Conservation (phyloP, 306 rosid genomes). For the Mimosa bimucronata region DNA sequence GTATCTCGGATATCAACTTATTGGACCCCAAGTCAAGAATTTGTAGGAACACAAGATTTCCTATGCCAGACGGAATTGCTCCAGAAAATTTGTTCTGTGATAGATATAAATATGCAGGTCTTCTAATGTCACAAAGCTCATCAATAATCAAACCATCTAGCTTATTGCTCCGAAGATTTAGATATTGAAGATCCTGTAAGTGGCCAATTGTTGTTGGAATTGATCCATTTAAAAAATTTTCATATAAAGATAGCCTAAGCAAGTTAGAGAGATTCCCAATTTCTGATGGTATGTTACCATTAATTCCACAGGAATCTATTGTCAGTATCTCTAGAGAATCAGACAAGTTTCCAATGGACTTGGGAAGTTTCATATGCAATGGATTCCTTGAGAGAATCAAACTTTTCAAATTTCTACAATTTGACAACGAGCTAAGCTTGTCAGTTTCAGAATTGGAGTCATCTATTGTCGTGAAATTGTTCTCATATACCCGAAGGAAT, state of each 20-base stretch:
- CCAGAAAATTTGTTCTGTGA: constrained; percentile 28
- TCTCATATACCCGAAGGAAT: background rate
- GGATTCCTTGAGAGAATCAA: constrained; percentile 30
- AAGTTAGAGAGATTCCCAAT: constrained; percentile 27
- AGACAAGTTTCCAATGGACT: background rate
- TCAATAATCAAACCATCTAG: constrained; percentile 31
- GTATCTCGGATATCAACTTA: background rate
- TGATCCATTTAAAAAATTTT: background rate
- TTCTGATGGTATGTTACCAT: background rate
- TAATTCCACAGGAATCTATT: background rate
- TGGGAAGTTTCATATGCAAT: background rate
- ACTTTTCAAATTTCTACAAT: background rate
- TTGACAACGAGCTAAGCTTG: background rate
- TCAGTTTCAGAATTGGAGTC: background rate
- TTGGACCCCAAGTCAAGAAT: background rate
- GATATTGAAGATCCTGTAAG: constrained; percentile 26
- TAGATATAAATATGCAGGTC: background rate
- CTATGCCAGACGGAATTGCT: constrained; percentile 32
- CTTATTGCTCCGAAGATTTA: constrained; percentile 16
- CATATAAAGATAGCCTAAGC: background rate
- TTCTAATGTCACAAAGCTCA: constrained; percentile 28
- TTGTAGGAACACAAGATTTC: constrained; percentile 26
- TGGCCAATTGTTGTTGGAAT: background rate
- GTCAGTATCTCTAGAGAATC: background rate
- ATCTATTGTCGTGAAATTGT: background rate